Evolutionary conservation across 1,139 yeast species (phyloP).

Genomic region (Zygosaccharomyces sapae): DNA sequence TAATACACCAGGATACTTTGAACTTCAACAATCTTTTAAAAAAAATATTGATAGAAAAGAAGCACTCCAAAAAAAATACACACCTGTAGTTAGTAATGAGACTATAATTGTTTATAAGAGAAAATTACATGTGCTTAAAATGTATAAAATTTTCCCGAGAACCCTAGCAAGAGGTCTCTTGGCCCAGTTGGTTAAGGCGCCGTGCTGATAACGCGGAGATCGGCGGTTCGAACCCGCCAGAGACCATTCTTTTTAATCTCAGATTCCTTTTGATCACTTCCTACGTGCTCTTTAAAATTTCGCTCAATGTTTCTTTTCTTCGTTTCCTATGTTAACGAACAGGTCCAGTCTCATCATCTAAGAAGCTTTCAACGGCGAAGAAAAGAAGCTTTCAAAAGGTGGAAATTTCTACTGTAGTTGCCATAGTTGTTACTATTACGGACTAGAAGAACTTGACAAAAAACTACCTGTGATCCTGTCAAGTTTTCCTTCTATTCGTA

Average conservation of each 20-base stretch:
- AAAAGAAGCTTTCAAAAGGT: background rate
- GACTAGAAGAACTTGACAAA: background rate
- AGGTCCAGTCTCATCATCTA: constrained; percentile 2
- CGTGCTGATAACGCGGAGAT: constrained; percentile 30
- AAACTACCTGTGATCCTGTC: background rate
- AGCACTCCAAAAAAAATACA: too few relatives aligned
- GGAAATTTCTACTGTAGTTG: background rate
- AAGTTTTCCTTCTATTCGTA: constrained; percentile 3
- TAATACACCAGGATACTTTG: too few relatives aligned
- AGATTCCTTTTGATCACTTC: background rate
- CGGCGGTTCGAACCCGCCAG: constrained; percentile 32
- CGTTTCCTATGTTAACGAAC: background rate
- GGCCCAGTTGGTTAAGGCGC: constrained; percentile 31
- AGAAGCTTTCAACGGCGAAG: background rate
- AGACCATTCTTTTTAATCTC: constrained; percentile 14
- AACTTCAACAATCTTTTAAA: too few relatives aligned
- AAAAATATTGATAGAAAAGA: too few relatives aligned
- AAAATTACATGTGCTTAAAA: too few relatives aligned
- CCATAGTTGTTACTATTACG: background rate
- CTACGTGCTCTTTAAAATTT: background rate
- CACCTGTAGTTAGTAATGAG: too few relatives aligned
- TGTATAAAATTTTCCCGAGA: too few relatives aligned
- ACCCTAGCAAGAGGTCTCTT: constrained; percentile 11
- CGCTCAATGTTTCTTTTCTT: background rate
- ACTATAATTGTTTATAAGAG: too few relatives aligned